Conservation (phyloP, 768 basidiomycete genomes). For the Russula foetens region DNA sequence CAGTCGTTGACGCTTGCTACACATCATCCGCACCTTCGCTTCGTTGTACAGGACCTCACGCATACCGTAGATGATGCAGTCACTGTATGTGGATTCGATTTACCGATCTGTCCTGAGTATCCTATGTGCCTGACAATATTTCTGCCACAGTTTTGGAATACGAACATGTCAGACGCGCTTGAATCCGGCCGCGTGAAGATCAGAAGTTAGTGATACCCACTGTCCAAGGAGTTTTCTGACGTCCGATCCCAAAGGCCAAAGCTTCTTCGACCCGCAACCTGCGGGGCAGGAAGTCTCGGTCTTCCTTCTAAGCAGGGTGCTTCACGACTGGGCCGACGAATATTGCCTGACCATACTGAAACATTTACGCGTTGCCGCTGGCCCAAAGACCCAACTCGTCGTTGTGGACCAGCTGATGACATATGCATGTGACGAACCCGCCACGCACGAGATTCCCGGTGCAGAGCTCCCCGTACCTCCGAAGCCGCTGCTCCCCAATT, state of each 20-base stretch:
- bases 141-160: neutral
- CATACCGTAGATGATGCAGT: neutral
- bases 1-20: neutral
- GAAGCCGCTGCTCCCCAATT: constrained; percentile 22
- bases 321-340: constrained; percentile 27
- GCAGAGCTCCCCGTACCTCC: constrained; percentile 14
- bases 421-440: constrained; percentile 22
- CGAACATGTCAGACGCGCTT: neutral
- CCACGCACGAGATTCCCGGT: constrained; percentile 13
- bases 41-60: constrained; percentile 8
- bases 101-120: neutral
- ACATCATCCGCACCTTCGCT: neutral
- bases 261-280: constrained; percentile 1
- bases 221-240: neutral
- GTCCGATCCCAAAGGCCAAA: neutral
- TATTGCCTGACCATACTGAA: no score
- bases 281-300: neutral
- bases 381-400: constrained; percentile 23
- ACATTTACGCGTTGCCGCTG: constrained; percentile 10
- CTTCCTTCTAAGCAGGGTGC: neutral
- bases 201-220: neutral
- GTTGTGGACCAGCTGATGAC: constrained; percentile 23
- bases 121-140: neutral
- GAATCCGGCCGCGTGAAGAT: neutral
- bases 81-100: neutral